These are phyloP conservation scores for Tricholoma furcatifolium DNA, from an alignment of 768 basidiomycete species.

Conservation along the genomic window DNA sequence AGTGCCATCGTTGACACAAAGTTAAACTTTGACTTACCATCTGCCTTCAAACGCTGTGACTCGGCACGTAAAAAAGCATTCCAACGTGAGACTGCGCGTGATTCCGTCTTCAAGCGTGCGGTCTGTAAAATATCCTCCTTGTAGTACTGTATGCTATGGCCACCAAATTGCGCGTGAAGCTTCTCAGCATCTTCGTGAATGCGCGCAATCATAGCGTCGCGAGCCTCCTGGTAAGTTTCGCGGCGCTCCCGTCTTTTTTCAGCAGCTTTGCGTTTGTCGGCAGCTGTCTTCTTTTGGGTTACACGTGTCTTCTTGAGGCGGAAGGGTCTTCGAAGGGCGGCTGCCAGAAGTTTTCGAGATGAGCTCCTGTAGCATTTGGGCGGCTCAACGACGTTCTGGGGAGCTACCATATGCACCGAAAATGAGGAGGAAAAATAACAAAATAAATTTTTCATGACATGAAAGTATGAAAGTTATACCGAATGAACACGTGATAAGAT, in stretches of 20 bases:
- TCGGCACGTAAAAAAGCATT: not conserved
- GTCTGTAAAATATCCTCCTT: not conserved
- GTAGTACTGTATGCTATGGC: not conserved
- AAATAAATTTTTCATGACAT: not conserved
- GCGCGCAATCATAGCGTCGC: not conserved
- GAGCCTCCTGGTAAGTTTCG: not conserved
- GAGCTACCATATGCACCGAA: not conserved
- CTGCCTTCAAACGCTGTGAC: not conserved
- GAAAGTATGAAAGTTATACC: no score
- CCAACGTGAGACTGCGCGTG: not conserved
- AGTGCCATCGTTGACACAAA: not conserved
- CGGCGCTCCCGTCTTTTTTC: no score
- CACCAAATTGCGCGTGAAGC: not conserved
- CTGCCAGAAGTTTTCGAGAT: not conserved
- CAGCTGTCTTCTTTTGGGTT: not conserved
- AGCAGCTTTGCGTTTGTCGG: not conserved
- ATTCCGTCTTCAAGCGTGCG: not conserved
- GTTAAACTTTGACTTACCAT: not conserved
- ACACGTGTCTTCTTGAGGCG: not conserved
- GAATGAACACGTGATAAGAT: no score
- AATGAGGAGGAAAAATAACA: not conserved
- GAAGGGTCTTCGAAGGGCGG: no score
- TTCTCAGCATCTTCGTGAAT: not conserved
- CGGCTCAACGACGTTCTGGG: not conserved
- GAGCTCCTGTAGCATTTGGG: not conserved